Evolutionary conservation across 768 basidiomycete species (phyloP).

Genomic region (Gautieria morchelliformis): DNA sequence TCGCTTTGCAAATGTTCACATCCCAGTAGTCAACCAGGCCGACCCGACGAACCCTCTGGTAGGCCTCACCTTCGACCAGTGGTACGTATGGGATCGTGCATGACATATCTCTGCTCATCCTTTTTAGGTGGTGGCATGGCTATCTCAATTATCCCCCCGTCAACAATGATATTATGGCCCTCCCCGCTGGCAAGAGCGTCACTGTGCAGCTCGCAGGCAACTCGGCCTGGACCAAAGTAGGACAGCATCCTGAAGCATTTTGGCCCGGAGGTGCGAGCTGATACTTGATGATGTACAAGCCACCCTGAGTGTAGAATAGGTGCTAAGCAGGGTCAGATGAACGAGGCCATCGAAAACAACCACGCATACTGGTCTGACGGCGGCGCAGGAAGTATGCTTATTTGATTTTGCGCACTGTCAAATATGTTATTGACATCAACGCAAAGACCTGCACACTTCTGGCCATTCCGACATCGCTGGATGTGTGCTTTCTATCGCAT

Average conservation of each 20-base stretch:
- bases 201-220: constrained; percentile 48
- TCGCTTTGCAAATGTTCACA: neutral
- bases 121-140: constrained; percentile 44
- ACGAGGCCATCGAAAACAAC: constrained; percentile 4
- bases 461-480: constrained; percentile 47
- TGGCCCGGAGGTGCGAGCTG: constrained; percentile 3
- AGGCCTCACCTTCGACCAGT: constrained; percentile 30
- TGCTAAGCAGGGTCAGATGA: neutral
- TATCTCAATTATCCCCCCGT: constrained; percentile 53
- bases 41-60: constrained; percentile 34
- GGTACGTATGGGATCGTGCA: constrained; percentile 14
- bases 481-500: constrained; percentile 65
- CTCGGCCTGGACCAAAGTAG: constrained; percentile 8
- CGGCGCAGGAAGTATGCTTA: neutral
- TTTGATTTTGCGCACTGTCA: neutral
- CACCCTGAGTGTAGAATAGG: neutral
- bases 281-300: neutral
- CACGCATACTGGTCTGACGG: neutral
- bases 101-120: neutral
- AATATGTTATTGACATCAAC: neutral
- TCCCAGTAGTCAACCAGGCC: neutral
- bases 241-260: neutral
- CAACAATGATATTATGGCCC: constrained; percentile 43
- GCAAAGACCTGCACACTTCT: constrained; percentile 42
- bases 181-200: constrained; percentile 47